phyloP scores from a whole-genome alignment of 192 early-diverging fungal genomes.

The Backusella liffmaniae region DNA sequence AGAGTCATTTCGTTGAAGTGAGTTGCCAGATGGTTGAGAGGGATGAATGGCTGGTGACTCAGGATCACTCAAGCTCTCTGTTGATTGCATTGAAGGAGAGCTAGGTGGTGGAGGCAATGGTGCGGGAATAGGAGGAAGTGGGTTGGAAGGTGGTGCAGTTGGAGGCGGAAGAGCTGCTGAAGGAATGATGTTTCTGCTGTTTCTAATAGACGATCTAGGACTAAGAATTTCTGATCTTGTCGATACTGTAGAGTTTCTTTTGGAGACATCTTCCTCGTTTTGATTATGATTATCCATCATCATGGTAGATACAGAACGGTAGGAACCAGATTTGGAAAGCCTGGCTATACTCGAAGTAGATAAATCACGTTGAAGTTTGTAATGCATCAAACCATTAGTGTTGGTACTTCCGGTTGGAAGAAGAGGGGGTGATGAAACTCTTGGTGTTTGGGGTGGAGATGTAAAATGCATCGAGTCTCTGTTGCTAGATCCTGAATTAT shows the following conservation, averaged over 20 bases:
- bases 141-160: constrained; percentile 28
- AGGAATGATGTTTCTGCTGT: neutral
- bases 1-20: constrained; percentile 23
- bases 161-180: constrained; percentile 21
- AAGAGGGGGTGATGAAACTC: constrained; percentile 13
- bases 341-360: constrained; percentile 9
- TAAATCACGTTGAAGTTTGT: constrained; percentile 21
- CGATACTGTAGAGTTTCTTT: neutral
- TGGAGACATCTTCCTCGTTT: neutral
- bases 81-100: neutral
- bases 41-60: constrained; percentile 8
- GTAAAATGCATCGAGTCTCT: constrained; percentile 4
- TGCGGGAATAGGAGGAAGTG: constrained; percentile 32
- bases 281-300: neutral
- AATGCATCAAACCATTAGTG: constrained; percentile 3
- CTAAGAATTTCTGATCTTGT: constrained; percentile 6
- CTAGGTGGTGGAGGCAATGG: constrained; percentile 18
- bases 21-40: too few relatives aligned
- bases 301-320: constrained; percentile 8
- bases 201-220: neutral
- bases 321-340: constrained; percentile 21
- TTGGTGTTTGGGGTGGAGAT: constrained; percentile 25
- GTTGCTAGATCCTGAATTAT: neutral
- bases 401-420: neutral
- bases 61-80: neutral